Evolutionary conservation across 2,329 filamentous ascomycete species (phyloP).

Genomic region (Pseudocercospora vitis): DNA sequence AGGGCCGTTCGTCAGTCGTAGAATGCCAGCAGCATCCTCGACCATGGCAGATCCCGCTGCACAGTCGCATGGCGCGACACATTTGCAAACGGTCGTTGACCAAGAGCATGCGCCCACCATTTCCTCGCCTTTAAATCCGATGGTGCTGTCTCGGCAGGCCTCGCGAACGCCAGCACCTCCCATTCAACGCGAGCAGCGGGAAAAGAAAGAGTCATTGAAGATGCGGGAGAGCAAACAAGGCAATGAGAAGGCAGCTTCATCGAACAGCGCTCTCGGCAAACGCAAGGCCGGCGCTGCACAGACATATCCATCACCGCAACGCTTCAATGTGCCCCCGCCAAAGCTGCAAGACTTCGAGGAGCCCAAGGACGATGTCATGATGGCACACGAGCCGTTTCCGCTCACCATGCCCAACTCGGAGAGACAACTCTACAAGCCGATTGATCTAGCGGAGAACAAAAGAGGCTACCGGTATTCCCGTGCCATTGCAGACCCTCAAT

Average conservation of each 20-base stretch:
- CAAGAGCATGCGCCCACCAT: constrained; percentile 62
- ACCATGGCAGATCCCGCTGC: constrained; percentile 19
- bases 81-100: constrained; percentile 20
- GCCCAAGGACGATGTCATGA: constrained; percentile 49
- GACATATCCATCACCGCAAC: constrained; percentile 48
- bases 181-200: constrained; percentile 51
- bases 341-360: constrained; percentile 50
- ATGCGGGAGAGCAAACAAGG: constrained; percentile 48
- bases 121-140: constrained; percentile 73
- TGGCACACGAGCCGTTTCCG: constrained; percentile 48
- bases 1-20: not conserved
- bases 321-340: constrained; percentile 52
- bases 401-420: constrained; percentile 45
- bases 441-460: constrained; percentile 62
- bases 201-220: constrained; percentile 53
- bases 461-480: constrained; percentile 82
- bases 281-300: constrained; percentile 40
- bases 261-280: constrained; percentile 35
- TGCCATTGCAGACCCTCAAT: constrained; percentile 84
- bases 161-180: constrained; percentile 40
- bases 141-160: constrained; percentile 37
- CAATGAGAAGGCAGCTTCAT: constrained; percentile 21
- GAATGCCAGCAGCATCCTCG: not conserved
- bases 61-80: constrained; percentile 9
- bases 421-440: constrained; percentile 49